Percentiles rank a stretch among this genome's conserved stretches.
Conservation (phyloP, 108 stramenopile genomes). For the Nitzschia sp. region DNA sequence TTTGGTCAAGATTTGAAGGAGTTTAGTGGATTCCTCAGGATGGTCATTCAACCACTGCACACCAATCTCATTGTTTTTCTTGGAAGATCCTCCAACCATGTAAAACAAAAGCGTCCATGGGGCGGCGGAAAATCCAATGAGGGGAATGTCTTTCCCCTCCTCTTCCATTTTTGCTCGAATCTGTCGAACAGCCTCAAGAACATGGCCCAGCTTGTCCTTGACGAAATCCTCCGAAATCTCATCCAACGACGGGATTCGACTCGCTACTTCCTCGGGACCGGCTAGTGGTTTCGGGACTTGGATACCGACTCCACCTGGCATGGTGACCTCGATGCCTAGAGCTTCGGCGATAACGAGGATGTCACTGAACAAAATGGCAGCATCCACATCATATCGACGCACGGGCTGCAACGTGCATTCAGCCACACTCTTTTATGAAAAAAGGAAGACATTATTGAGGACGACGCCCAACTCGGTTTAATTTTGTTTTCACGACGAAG, state of each 20-base stretch:
- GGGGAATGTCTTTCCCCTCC: constrained; percentile 76
- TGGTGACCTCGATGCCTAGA: constrained; percentile 83
- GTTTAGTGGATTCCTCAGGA: constrained; percentile 70
- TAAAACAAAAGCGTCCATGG: constrained; percentile 96
- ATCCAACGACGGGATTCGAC: constrained; percentile 64
- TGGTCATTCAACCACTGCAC: constrained; percentile 79
- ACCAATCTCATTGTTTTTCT: constrained; percentile 85
- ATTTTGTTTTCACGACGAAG: neutral
- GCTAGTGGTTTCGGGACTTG: constrained; percentile 84
- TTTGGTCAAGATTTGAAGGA: constrained; percentile 81
- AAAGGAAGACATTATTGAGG: neutral
- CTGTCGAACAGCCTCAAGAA: constrained; percentile 72
- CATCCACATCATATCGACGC: constrained; percentile 90
- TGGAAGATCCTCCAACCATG: constrained; percentile 94
- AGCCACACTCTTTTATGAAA: constrained; percentile 67
- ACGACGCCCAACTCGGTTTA: neutral
- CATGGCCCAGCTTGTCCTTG: constrained; percentile 80
- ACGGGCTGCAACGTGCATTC: constrained; percentile 95
- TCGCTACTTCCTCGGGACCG: constrained; percentile 72
- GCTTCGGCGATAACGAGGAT: constrained; percentile 94
- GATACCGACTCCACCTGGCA: constrained; percentile 96
- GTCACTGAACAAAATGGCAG: constrained; percentile 95
- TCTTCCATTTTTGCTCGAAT: constrained; percentile 83
- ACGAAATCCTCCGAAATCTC: constrained; percentile 68
- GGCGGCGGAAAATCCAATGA: constrained; percentile 95